Conservation (phyloP, 345 rosid genomes). For the Brassica cretica region DNA sequence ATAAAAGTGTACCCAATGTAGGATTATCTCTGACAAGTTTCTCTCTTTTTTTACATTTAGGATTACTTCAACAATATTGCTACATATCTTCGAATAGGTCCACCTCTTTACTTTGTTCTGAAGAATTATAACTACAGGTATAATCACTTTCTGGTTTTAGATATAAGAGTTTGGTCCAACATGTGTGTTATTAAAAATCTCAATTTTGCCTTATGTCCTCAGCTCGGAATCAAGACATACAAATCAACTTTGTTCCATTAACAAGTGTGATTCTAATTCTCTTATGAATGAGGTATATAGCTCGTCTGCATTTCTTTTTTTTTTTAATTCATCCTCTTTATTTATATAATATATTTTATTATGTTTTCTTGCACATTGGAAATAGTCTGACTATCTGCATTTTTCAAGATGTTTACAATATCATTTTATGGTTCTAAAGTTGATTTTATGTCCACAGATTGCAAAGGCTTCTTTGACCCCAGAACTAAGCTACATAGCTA, state of each 20-base stretch:
- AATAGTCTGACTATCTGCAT: no score
- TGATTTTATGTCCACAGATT: conserved; percentile 49
- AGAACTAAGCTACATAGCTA: conserved; percentile 87
- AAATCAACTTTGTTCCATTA: conserved; percentile 89
- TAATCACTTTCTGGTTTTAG: conserved; percentile 21
- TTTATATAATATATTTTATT: no score
- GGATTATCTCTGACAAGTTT: conserved; percentile 28
- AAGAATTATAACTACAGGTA: conserved; percentile 93
- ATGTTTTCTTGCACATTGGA: neutral
- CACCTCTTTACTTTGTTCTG: conserved; percentile 90
- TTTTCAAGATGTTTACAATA: neutral
- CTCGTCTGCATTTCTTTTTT: neutral
- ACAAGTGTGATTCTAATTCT: conserved; percentile 83
- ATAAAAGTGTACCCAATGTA: neutral
- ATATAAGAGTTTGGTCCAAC: conserved; percentile 23
- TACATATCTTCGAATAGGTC: conserved; percentile 86
- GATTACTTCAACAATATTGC: conserved; percentile 84
- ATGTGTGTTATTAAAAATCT: conserved; percentile 31
- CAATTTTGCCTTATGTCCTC: conserved; percentile 44
- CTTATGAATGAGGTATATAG: conserved; percentile 79
- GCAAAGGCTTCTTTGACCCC: conserved; percentile 80
- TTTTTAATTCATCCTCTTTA: neutral
- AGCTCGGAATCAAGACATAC: conserved; percentile 91
- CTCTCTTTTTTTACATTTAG: conserved; percentile 45
- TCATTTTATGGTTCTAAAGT: neutral